Conservation (phyloP, 495 filamentous ascomycete species). For the Lasiosphaeriaceae sp. region DNA sequence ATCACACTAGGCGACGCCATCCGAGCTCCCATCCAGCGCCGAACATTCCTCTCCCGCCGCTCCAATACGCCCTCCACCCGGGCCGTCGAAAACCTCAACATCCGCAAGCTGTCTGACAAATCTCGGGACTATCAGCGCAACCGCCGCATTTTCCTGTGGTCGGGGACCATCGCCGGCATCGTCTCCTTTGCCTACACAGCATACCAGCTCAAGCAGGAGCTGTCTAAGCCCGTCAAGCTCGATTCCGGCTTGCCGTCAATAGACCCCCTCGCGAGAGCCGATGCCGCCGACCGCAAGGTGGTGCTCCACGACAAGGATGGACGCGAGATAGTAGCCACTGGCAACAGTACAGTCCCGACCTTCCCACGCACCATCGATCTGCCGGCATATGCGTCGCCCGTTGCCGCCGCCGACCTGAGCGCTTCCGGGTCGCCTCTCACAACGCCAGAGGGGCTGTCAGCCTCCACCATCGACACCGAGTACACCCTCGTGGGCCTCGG, state of each 20-base stretch:
- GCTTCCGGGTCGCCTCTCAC: constrained; percentile 14
- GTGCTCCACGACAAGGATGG: constrained; percentile 52
- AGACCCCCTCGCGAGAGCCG: constrained; percentile 39
- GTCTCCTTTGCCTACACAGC: constrained; percentile 45
- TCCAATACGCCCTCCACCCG: constrained; percentile 16
- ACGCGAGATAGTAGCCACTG: constrained; percentile 69
- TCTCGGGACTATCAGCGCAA: constrained; percentile 42
- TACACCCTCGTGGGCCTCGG: constrained; percentile 88
- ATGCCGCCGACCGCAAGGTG: constrained; percentile 49
- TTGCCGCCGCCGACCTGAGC: constrained; percentile 15
- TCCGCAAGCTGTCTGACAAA: constrained; percentile 38
- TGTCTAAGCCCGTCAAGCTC: constrained; percentile 33
- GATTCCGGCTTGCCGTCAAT: constrained; percentile 43
- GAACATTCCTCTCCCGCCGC: constrained; percentile 32
- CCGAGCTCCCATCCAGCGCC: constrained; percentile 18
- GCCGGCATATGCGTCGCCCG: constrained; percentile 35
- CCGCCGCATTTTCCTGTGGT: constrained; percentile 42
- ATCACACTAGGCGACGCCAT: background rate
- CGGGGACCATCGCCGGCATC: constrained; percentile 44
- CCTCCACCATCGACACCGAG: constrained; percentile 41
- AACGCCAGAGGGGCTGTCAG: constrained; percentile 12
- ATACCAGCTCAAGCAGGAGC: constrained; percentile 35
- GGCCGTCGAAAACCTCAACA: constrained; percentile 42
- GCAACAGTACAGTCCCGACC: constrained; percentile 75
- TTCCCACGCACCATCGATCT: constrained; percentile 74